A percentile compares a stretch with the other conserved stretches of the same genome.
Conservation (phyloP, 202 grass and related monocot species). For the Zoysia matrella region DNA sequence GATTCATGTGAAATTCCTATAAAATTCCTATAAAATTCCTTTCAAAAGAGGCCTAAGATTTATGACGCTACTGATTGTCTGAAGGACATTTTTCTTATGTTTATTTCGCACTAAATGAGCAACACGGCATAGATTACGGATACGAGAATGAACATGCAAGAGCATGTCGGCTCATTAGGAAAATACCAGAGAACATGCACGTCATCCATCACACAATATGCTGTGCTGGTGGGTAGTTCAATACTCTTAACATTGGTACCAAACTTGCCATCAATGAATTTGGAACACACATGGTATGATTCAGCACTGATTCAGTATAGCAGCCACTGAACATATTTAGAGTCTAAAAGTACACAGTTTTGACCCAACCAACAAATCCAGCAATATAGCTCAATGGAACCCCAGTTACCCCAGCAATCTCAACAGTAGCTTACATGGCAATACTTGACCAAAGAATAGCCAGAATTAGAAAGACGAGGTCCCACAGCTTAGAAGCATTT, state of each 20-base stretch:
- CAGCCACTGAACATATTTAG: slow-evolving; percentile 41
- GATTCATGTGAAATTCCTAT: too few relatives aligned
- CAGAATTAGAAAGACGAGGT: slow-evolving; percentile 34
- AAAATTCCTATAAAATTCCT: too few relatives aligned
- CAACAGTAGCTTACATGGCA: slow-evolving; percentile 50
- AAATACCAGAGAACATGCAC: slow-evolving; percentile 31
- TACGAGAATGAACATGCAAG: slow-evolving; percentile 37
- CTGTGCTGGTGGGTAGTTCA: background rate
- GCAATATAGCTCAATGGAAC: slow-evolving; percentile 40
- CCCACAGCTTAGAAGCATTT: slow-evolving; percentile 72
- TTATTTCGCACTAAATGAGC: slow-evolving; percentile 19
- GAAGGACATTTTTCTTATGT: too few relatives aligned
- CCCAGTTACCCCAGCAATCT: slow-evolving; percentile 39
- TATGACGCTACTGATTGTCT: too few relatives aligned
- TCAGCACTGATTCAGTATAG: slow-evolving; percentile 47
- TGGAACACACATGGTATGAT: slow-evolving; percentile 24
- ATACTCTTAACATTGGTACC: slow-evolving; percentile 31
- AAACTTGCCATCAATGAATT: slow-evolving; percentile 34
- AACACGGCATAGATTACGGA: background rate
- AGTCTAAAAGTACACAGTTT: slow-evolving; percentile 41
- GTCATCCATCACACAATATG: too few relatives aligned
- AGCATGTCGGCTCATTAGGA: slow-evolving; percentile 6
- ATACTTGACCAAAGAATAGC: slow-evolving; percentile 43
- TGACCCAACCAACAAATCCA: slow-evolving; percentile 38
- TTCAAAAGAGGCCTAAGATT: too few relatives aligned